Evolutionary conservation across 2,329 filamentous ascomycete species (phyloP).

Genomic region (Orbilia javanica): DNA sequence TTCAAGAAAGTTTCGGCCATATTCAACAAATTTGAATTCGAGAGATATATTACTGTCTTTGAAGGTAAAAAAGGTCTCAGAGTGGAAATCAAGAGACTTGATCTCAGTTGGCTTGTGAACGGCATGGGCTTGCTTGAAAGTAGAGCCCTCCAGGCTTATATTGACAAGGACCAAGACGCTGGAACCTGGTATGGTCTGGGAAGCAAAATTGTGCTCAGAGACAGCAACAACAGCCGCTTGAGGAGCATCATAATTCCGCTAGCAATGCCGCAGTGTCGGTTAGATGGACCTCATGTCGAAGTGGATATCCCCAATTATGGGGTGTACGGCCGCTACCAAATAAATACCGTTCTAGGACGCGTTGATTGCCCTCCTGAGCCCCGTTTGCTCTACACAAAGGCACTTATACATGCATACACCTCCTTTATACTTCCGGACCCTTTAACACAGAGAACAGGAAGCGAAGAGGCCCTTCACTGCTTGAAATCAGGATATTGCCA

Average conservation of each 20-base stretch:
- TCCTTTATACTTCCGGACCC: constrained; percentile 72
- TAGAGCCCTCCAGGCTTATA: constrained; percentile 68
- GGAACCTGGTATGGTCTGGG: constrained; percentile 73
- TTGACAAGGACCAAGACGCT: constrained; percentile 72
- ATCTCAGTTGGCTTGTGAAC: constrained; percentile 71
- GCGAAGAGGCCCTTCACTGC: constrained; percentile 71
- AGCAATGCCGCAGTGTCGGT: constrained; percentile 64
- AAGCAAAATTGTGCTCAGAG: constrained; percentile 72
- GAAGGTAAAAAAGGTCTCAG: constrained; percentile 66
- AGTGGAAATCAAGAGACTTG: constrained; percentile 70
- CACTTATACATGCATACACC: constrained; percentile 73
- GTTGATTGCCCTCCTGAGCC: constrained; percentile 73
- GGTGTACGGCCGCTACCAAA: constrained; percentile 68
- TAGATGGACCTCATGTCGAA: constrained; percentile 66
- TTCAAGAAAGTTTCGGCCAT: constrained; percentile 66
- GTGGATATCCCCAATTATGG: constrained; percentile 65
- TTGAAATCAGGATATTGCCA: constrained; percentile 69
- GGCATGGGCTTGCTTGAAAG: constrained; percentile 66
- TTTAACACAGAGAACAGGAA: constrained; percentile 72
- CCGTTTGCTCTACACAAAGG: constrained; percentile 70
- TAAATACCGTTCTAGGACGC: constrained; percentile 71
- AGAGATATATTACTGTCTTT: constrained; percentile 66
- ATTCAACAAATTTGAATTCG: constrained; percentile 69
- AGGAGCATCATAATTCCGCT: constrained; percentile 71
- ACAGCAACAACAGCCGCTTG: constrained; percentile 64